These are phyloP conservation scores for Leptodermis oblonga DNA, from an alignment of 257 asterid species.

Conservation along the genomic window DNA sequence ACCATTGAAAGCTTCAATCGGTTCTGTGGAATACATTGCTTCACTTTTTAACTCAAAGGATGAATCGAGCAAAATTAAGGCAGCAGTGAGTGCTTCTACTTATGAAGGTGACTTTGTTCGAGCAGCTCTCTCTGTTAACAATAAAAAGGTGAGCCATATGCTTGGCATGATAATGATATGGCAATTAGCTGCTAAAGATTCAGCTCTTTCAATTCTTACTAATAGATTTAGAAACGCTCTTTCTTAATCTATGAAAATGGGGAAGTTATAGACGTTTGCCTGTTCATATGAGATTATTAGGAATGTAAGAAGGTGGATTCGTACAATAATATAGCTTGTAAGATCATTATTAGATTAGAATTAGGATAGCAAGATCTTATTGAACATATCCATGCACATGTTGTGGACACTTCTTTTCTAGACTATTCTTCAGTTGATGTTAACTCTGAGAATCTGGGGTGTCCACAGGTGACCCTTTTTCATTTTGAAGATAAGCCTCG, in stretches of 20 bases:
- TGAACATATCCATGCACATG: not conserved
- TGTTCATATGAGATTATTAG: not conserved
- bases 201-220: not conserved
- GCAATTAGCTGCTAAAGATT: not conserved
- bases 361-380: not conserved
- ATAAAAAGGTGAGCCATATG: slow-evolving; percentile 46
- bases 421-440: not conserved
- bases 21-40: slow-evolving; percentile 88
- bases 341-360: not conserved
- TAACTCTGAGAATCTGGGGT: not conserved
- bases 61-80: slow-evolving; percentile 65
- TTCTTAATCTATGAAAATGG: not conserved
- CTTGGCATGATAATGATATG: not conserved
- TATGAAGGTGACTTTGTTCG: slow-evolving; percentile 74
- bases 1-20: slow-evolving; percentile 81
- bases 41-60: slow-evolving; percentile 69
- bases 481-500: slow-evolving; percentile 96
- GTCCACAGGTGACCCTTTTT: slow-evolving; percentile 75
- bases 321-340: not conserved
- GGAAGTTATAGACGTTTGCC: no score
- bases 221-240: not conserved
- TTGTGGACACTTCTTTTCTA: not conserved
- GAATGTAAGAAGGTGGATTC: not conserved
- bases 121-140: slow-evolving; percentile 88
- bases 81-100: slow-evolving; percentile 73